Base-by-base conservation (phyloP, 1,284 basidiomycete species). In the Ustilago trichophora region DNA sequence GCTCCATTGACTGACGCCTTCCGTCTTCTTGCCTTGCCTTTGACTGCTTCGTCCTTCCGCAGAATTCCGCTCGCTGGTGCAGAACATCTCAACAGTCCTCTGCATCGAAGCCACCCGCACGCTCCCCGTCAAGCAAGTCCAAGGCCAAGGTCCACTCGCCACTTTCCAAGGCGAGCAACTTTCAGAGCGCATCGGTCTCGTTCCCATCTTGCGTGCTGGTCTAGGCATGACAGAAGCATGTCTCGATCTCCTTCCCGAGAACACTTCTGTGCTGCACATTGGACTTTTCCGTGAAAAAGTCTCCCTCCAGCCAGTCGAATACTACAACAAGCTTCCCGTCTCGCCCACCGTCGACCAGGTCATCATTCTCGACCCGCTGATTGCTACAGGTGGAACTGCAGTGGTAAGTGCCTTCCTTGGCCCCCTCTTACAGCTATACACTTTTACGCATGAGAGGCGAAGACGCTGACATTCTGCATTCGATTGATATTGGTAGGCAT, bases 361-460 rank as follows among this genome's bases (percentile, higher is more conserved):
- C 25, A 91, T 89, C 83, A 84, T 98, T 31, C 85, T 97, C 34
- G 94, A 98, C 74, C 81, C 94, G 4, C 83, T 97, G 35, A 90
- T 97, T 74, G 94, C 94, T 0, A 97, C 94, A 0, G 94, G 93
- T 59, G 91, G 91, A n/a, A 96, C 94, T 3, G 92, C 91, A 6
- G 86, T 88, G 58, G 92, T 70, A 54, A 53, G 32, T 54, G 6
- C 16, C n/a, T n/a, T n/a, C n/a, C 12, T 7, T 37, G 6, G 16
- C 3, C 24, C 10, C n/a, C 12, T 15, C n/a, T n/a, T n/a, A n/a
- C n/a, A n/a, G n/a, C n/a, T n/a, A n/a, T n/a, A n/a, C n/a, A n/a
- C n/a, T n/a, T n/a, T n/a, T n/a, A n/a, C n/a, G n/a, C n/a, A n/a
- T n/a, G n/a, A n/a, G n/a, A n/a, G n/a, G n/a, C n/a, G n/a, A n/a